These are phyloP conservation scores for Brassica cretica DNA, from an alignment of 345 rosid species.

Conservation along the genomic window DNA sequence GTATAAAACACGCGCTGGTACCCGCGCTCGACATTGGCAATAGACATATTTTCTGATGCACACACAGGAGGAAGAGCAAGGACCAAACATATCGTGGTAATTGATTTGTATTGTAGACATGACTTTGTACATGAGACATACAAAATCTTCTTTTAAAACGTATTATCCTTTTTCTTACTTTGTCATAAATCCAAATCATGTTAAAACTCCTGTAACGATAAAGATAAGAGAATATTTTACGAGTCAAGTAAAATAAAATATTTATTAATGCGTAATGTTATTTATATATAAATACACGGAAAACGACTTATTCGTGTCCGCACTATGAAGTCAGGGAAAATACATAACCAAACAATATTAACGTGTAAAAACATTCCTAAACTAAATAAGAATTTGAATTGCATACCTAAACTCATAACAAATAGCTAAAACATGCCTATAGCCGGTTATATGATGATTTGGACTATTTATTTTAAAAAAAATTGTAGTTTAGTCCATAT, in stretches of 20 bases:
- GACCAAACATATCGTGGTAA: background rate
- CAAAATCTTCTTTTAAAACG: background rate
- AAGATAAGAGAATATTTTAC: constrained; percentile 20
- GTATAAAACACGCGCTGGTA: background rate
- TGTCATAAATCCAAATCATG: background rate
- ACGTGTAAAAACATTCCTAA: too few relatives aligned
- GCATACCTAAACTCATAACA: too few relatives aligned
- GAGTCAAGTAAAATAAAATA: background rate
- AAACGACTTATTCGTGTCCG: too few relatives aligned
- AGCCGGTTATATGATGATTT: too few relatives aligned
- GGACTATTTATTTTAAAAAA: too few relatives aligned
- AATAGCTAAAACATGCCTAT: too few relatives aligned
- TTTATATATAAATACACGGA: constrained; percentile 10
- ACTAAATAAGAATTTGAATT: too few relatives aligned
- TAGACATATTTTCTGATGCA: constrained; percentile 23
- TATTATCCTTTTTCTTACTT: background rate
- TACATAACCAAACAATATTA: too few relatives aligned
- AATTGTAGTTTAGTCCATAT: too few relatives aligned
- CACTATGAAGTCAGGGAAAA: too few relatives aligned
- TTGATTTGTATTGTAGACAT: constrained; percentile 16
- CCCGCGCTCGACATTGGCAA: background rate
- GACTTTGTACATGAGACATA: constrained; percentile 15
- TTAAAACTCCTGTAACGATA: constrained; percentile 3
- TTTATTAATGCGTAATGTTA: constrained; percentile 4
- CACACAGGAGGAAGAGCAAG: constrained; percentile 18